phyloP scores from a whole-genome alignment of 352 stramenopile species.

The Nothophytophthora sp. region DNA sequence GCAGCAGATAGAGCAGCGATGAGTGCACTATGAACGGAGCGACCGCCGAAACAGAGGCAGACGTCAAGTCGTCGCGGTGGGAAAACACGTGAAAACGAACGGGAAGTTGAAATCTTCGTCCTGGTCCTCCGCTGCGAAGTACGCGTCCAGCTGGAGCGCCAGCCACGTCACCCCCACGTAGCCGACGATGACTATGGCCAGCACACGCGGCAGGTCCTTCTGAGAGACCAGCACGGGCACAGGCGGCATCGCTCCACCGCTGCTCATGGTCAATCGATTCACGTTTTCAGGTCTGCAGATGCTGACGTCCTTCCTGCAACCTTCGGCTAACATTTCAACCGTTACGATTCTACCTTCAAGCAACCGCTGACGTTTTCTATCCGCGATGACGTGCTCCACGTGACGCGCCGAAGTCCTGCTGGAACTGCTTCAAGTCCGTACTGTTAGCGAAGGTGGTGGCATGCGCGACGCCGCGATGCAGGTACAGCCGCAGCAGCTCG shows the following conservation, averaged over 20 bases:
- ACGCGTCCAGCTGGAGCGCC: constrained; percentile 53
- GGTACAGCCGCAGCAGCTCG: constrained; percentile 77
- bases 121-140: constrained; percentile 38
- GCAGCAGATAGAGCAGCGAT: background rate
- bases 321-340: background rate
- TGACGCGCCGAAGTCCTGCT: constrained; percentile 32
- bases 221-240: constrained; percentile 59
- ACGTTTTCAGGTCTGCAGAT: constrained; percentile 7
- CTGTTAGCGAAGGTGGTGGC: constrained; percentile 77
- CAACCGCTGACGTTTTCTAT: constrained; percentile 21
- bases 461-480: constrained; percentile 78
- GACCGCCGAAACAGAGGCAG: too few relatives aligned
- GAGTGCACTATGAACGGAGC: too few relatives aligned
- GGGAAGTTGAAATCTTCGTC: constrained; percentile 59
- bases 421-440: constrained; percentile 65
- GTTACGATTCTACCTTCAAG: constrained; percentile 5
- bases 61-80: too few relatives aligned
- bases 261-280: constrained; percentile 5
- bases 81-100: too few relatives aligned
- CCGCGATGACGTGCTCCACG: constrained; percentile 11
- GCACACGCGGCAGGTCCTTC: constrained; percentile 48
- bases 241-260: constrained; percentile 22
- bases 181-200: constrained; percentile 36
- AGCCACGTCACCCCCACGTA: constrained; percentile 33
- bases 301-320: constrained; percentile 7